A percentile compares a stretch with the other conserved stretches of the same genome.
Evolutionary conservation across 75 land plant genomes (phyloP).

Genomic region (Selaginella moellendorffii): DNA sequence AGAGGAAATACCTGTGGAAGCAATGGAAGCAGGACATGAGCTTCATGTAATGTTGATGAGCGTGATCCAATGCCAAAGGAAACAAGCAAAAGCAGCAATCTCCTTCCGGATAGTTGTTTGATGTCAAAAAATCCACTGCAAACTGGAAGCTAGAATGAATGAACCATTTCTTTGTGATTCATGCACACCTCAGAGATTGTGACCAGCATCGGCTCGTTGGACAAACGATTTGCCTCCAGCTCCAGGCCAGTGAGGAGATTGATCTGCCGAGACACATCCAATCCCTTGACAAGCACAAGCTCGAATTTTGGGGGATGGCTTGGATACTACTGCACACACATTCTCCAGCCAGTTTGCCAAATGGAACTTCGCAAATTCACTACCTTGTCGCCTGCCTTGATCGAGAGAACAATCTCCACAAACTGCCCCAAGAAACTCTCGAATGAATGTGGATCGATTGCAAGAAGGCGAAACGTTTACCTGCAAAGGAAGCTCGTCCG

Average conservation of each 20-base stretch:
- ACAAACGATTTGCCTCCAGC: constrained; percentile 21
- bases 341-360: no score
- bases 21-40: constrained; percentile 86
- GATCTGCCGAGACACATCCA: constrained; percentile 29
- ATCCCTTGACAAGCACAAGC: constrained; percentile 30
- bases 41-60: constrained; percentile 54
- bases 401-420: constrained; percentile 57
- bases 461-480: constrained; percentile 16
- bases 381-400: constrained; percentile 45
- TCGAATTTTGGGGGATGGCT: constrained; percentile 27
- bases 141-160: constrained; percentile 26
- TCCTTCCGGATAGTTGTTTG: constrained; percentile 77
- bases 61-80: constrained; percentile 36
- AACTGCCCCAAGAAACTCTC: constrained; percentile 30
- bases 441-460: not conserved
- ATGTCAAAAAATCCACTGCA: constrained; percentile 50
- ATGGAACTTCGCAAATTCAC: no score
- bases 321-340: constrained; percentile 31
- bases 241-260: constrained; percentile 18
- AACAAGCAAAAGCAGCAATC: constrained; percentile 64
- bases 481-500: constrained; percentile 57
- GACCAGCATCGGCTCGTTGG: constrained; percentile 36
- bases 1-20: constrained; percentile 65
- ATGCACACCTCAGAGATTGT: constrained; percentile 41
- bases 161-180: not conserved